Conservation (phyloP, 345 rosid species). For the Tarenaya hassleriana region DNA sequence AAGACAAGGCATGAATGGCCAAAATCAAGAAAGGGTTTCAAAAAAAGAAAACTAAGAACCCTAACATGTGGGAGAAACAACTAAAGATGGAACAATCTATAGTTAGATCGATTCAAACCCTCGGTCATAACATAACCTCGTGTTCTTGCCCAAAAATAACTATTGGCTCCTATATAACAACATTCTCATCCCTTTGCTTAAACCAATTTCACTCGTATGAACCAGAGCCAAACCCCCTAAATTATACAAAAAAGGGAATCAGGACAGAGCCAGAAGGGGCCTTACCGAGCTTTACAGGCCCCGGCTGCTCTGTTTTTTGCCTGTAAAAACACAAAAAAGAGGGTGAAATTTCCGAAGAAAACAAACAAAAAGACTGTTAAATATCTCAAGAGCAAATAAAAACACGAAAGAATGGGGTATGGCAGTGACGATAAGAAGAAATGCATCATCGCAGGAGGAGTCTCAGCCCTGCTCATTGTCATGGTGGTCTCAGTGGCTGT, state of each 20-base stretch:
- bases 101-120: no score
- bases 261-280: conserved; percentile 21
- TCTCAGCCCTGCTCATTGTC: conserved; percentile 50
- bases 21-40: no score
- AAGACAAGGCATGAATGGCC: no score
- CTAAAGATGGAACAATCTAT: conserved; percentile 22
- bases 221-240: conserved; percentile 1
- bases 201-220: conserved; percentile 1
- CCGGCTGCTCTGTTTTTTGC: conserved; percentile 18
- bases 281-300: conserved; percentile 21
- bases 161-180: conserved; percentile 13
- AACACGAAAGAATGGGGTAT: conserved; percentile 11
- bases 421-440: conserved; percentile 31
- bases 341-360: no score
- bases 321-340: conserved; percentile 9
- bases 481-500: conserved; percentile 54
- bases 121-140: no score
- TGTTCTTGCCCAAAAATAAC: conserved; percentile 10
- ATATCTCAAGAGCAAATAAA: no score
- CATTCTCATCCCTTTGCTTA: conserved; percentile 7
- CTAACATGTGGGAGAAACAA: conserved; percentile 4
- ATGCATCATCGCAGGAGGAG: conserved; percentile 37
- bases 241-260: neutral
- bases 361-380: no score
- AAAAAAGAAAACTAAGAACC: no score